Percentiles rank a stretch among this genome's conserved stretches.
These are phyloP conservation scores for Meyerozyma elateridarum DNA, from an alignment of 1,139 yeast species.

Conservation along the genomic window DNA sequence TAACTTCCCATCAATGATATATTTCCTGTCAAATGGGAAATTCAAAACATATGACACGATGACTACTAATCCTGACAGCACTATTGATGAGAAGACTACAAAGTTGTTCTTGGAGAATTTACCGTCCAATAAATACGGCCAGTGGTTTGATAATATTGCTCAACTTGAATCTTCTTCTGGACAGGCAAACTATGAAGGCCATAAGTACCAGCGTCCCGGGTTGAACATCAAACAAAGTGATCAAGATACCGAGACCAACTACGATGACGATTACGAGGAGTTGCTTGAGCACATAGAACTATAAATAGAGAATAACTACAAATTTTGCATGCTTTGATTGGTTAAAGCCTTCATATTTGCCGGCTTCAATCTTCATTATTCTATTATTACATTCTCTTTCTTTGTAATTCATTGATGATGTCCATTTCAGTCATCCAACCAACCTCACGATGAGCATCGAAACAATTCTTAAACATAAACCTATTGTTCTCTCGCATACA, in stretches of 20 bases:
- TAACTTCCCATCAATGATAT: slow-evolving; percentile 32
- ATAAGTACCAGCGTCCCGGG: slow-evolving; percentile 14
- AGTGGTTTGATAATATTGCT: slow-evolving; percentile 17
- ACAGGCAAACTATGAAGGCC: slow-evolving; percentile 12
- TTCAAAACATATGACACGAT: slow-evolving; percentile 26
- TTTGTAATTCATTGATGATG: too few relatives aligned
- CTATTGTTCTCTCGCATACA: too few relatives aligned
- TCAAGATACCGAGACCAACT: slow-evolving; percentile 10
- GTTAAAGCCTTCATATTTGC: too few relatives aligned
- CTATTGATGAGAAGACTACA: slow-evolving; percentile 18
- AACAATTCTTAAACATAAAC: too few relatives aligned
- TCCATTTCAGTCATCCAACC: too few relatives aligned
- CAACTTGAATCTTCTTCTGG: slow-evolving; percentile 13
- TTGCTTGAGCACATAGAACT: slow-evolving; percentile 18
- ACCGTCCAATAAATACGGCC: slow-evolving; percentile 15
- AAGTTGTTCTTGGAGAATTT: slow-evolving; percentile 19
- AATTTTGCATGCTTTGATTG: neutral
- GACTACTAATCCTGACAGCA: slow-evolving; percentile 20
- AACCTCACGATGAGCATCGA: too few relatives aligned
- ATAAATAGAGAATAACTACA: slow-evolving; percentile 7
- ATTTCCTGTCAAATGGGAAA: slow-evolving; percentile 17
- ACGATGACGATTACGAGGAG: slow-evolving; percentile 18
- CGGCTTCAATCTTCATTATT: too few relatives aligned
- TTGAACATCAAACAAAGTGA: slow-evolving; percentile 16
- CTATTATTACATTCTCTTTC: too few relatives aligned